These are phyloP conservation scores for Dissophora ornata DNA, from an alignment of 192 early-diverging fungal species.

Conservation along the genomic window DNA sequence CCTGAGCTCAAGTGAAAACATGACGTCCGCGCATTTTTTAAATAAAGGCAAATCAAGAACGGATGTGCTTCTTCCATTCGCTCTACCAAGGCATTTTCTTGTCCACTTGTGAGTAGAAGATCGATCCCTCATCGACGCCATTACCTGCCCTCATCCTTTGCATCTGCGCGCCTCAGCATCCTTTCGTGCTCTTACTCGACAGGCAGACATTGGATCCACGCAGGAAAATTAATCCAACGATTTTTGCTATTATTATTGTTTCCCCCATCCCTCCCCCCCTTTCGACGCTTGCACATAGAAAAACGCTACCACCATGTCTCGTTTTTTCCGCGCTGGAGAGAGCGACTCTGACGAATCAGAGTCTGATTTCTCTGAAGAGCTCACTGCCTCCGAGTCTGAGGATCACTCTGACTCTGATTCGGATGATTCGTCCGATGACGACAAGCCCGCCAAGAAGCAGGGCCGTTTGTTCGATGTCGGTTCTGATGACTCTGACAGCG, in stretches of 20 bases:
- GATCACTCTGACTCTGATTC: slow-evolving; percentile 57
- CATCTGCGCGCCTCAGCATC: too few species aligned
- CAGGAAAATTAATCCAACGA: too few species aligned
- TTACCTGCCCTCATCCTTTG: too few species aligned
- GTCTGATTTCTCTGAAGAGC: slow-evolving; percentile 67
- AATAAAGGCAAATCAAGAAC: too few species aligned
- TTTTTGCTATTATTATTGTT: too few species aligned
- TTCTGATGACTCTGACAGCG: slow-evolving; percentile 67
- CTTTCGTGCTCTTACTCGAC: too few species aligned
- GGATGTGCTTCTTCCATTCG: not conserved
- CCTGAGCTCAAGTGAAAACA: too few species aligned
- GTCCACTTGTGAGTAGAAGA: slow-evolving; percentile 22
- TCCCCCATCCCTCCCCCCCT: not conserved
- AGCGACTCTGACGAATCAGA: slow-evolving; percentile 74
- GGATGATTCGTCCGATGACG: slow-evolving; percentile 58
- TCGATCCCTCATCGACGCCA: not conserved
- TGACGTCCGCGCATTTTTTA: too few species aligned
- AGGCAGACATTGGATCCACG: too few species aligned
- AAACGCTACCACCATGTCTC: slow-evolving; percentile 71
- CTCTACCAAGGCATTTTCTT: slow-evolving; percentile 7
- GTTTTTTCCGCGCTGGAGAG: slow-evolving; percentile 86
- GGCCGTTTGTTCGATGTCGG: slow-evolving; percentile 53
- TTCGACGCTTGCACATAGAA: not conserved
- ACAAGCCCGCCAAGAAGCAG: slow-evolving; percentile 60
- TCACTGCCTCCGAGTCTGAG: slow-evolving; percentile 56